Evolutionary conservation across 345 rosid genomes (phyloP).

Genomic region (Ceriops zippeliana): DNA sequence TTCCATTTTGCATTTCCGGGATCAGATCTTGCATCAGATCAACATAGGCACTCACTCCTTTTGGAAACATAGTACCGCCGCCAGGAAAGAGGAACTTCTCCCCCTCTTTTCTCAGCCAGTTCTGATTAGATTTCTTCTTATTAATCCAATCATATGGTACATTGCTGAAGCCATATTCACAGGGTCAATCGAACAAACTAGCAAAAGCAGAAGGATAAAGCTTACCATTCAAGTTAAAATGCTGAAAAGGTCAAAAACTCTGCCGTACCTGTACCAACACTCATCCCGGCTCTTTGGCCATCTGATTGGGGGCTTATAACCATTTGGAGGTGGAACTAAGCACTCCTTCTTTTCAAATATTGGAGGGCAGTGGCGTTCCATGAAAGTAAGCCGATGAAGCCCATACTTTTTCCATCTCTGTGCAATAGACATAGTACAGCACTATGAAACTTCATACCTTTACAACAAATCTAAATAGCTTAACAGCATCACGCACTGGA

Average conservation of each 20-base stretch:
- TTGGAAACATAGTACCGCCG: slow-evolving; percentile 98
- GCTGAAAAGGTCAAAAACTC: slow-evolving; percentile 3
- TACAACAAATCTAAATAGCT: not conserved
- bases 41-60: slow-evolving; percentile 90
- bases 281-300: slow-evolving; percentile 93
- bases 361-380: slow-evolving; percentile 98
- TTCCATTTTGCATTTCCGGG: slow-evolving; percentile 92
- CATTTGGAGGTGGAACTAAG: slow-evolving; percentile 91
- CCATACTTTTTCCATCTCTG: slow-evolving; percentile 98
- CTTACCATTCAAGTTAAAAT: slow-evolving; percentile 1
- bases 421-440: slow-evolving; percentile 17
- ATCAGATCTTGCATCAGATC: slow-evolving; percentile 91
- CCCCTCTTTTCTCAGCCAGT: slow-evolving; percentile 90
- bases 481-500: not conserved
- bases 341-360: slow-evolving; percentile 83
- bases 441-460: not conserved
- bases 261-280: slow-evolving; percentile 93
- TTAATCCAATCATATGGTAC: slow-evolving; percentile 99
- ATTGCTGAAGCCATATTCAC: slow-evolving; percentile 56
- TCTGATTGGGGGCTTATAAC: slow-evolving; percentile 80
- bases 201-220: not conserved
- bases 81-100: slow-evolving; percentile 93
- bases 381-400: slow-evolving; percentile 68
- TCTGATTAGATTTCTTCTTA: slow-evolving; percentile 91
- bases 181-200: not conserved